Base-by-base conservation (phyloP, 2,329 filamentous ascomycete species). In the Neofusicoccum kwambonambiense region DNA sequence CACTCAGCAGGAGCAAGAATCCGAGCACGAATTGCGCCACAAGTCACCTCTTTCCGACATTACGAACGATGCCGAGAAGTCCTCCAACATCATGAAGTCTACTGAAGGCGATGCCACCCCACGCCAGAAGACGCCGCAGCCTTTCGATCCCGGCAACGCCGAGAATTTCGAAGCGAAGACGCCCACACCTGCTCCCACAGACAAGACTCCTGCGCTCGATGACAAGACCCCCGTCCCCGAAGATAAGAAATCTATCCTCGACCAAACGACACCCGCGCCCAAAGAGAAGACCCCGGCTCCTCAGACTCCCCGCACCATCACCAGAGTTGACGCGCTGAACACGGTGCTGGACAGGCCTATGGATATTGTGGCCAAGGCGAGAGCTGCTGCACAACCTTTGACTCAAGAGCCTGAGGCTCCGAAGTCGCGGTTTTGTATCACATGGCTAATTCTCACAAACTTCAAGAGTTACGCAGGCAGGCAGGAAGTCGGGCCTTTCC, bases 391-490 rank as follows among this genome's bases (percentile, higher is more conserved):
- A 2, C 77, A 88, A 31, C 79, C 83, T 5, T 84, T 86, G 0
- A 79, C 87, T n/a, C 86, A 91, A 49, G 91, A 96, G 75, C 87
- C 92, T 31, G 86, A 85, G 0, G 88, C 86, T 0, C 91, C 93
- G 1, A 96, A 93, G 76, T 83, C 92, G 61, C 90, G 95, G 62
- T 93, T 95, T 69, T 94, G 98, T 62, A 94, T 99, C 69, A 95
- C 92, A 17, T 92, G 97, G 75, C 83, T 99, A 56, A 89, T 96
- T 66, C 84, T 99, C 70, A 96, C 87, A 69, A 99, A 99, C 78
- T 99, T 99, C 87, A 99, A 99, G 82, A 98, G 94, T 81, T 99
- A 99, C 76, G 95, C 95, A 15, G 95, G 95, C 3, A 85, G 91
- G 67, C 95, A 99, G 77, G 90, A 96, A 79, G 95, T 99, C 66